Percentiles rank a stretch among this genome's conserved stretches.
Conservation (phyloP, 2,329 filamentous ascomycete species). For the Cyphellophora europaea region DNA sequence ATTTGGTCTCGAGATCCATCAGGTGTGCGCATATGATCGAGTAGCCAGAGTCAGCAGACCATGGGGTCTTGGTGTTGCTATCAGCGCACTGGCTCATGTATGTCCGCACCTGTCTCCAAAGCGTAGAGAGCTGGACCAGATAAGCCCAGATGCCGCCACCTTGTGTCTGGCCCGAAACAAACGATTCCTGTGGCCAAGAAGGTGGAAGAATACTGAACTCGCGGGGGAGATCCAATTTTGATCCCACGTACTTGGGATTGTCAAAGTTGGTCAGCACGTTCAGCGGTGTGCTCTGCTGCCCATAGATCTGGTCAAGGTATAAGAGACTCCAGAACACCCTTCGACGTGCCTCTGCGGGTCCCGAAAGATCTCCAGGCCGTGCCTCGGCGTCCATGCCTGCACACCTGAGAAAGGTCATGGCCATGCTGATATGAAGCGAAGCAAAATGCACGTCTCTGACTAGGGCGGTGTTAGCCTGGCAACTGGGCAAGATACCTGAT, state of each 20-base stretch:
- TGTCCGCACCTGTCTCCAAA: conserved; percentile 14
- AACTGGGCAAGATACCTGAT: too few relatives aligned
- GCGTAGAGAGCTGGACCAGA: conserved; percentile 13
- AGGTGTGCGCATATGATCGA: conserved; percentile 16
- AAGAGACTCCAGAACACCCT: conserved; percentile 14
- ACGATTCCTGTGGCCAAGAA: conserved; percentile 7
- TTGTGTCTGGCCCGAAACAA: neutral
- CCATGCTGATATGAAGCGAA: conserved; percentile 30
- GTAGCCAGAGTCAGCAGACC: conserved; percentile 18
- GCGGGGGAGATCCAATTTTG: conserved; percentile 8
- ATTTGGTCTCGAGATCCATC: conserved; percentile 18
- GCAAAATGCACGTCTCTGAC: too few relatives aligned
- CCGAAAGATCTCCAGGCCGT: conserved; percentile 16
- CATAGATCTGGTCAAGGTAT: conserved; percentile 15
- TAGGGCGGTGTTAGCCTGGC: too few relatives aligned
- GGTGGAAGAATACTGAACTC: conserved; percentile 8
- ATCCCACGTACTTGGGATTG: conserved; percentile 12
- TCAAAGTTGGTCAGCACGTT: conserved; percentile 16
- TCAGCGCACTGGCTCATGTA: conserved; percentile 14
- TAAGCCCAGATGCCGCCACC: conserved; percentile 17
- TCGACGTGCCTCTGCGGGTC: conserved; percentile 34
- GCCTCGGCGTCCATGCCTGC: conserved; percentile 6
- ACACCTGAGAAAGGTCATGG: conserved; percentile 4
- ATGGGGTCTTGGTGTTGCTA: conserved; percentile 12
- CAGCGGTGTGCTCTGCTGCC: conserved; percentile 8